phyloP scores from a whole-genome alignment of 306 rosid species.

The Datisca glomerata region DNA sequence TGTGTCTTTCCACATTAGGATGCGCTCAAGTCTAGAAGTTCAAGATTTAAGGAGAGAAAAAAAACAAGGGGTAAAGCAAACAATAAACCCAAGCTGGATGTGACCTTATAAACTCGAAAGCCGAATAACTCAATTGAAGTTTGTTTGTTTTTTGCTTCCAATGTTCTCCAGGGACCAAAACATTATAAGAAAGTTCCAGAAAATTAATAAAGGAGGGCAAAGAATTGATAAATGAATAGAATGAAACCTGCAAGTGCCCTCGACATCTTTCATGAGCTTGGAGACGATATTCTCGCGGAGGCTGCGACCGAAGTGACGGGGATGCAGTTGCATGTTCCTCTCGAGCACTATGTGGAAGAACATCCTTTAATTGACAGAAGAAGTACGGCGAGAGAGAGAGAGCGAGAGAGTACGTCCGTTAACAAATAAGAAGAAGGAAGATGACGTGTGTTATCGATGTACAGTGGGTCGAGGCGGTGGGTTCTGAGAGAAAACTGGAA shows the following conservation, averaged over 20 bases:
- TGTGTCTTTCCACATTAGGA: no score
- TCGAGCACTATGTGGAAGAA: constrained; percentile 91
- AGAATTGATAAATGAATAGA: background rate
- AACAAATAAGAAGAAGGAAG: no score
- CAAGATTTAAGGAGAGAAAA: no score
- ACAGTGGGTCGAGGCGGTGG: no score
- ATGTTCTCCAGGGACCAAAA: background rate
- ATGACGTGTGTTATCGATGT: no score
- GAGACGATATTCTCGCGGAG: constrained; percentile 75
- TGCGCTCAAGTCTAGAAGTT: no score
- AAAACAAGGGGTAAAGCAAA: no score
- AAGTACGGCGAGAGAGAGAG: constrained; percentile 4
- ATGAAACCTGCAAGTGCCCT: constrained; percentile 84
- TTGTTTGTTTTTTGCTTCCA: background rate
- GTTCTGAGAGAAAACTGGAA: no score
- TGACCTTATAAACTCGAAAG: no score
- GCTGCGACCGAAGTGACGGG: constrained; percentile 88
- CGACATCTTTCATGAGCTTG: constrained; percentile 97
- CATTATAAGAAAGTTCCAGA: background rate
- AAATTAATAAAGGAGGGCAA: background rate
- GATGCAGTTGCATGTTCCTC: constrained; percentile 94
- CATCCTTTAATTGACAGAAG: constrained; percentile 24
- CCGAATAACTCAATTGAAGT: no score
- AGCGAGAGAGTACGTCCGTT: background rate
- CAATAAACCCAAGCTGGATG: no score